Conservation (phyloP, 192 early-diverging fungal species). For the Gaertneriomyces sp. region DNA sequence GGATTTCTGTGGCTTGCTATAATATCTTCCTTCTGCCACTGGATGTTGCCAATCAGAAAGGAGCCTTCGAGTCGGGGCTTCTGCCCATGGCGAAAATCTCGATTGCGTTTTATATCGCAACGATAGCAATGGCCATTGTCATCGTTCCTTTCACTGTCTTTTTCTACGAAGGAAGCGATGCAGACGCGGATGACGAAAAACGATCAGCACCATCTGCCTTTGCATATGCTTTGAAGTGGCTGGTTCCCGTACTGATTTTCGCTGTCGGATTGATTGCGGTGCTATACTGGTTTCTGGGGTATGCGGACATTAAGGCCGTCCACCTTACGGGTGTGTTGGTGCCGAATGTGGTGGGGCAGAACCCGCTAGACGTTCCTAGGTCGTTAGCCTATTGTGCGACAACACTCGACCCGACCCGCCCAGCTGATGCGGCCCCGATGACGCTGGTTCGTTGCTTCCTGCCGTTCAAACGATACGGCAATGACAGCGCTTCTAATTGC, state of each 20-base stretch:
- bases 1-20: slow-evolving; percentile 45
- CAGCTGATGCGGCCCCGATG: background rate
- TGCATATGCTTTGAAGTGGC: slow-evolving; percentile 55
- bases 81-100: slow-evolving; percentile 53
- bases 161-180: slow-evolving; percentile 60
- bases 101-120: slow-evolving; percentile 48
- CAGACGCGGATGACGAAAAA: slow-evolving; percentile 42
- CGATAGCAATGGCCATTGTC: slow-evolving; percentile 45
- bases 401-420: background rate
- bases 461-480: background rate
- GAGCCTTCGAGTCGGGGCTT: slow-evolving; percentile 26
- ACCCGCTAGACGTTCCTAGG: background rate
- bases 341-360: too few species aligned
- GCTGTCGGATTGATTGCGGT: slow-evolving; percentile 37
- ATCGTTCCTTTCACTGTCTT: slow-evolving; percentile 59
- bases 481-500: too few species aligned
- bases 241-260: slow-evolving; percentile 49
- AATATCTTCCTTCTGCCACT: slow-evolving; percentile 61
- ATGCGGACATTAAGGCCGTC: slow-evolving; percentile 39
- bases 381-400: slow-evolving; percentile 15
- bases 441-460: slow-evolving; percentile 10
- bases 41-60: slow-evolving; percentile 61
- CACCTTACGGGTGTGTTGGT: slow-evolving; percentile 25
- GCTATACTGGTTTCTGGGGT: slow-evolving; percentile 50
- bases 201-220: slow-evolving; percentile 33